Evolutionary conservation across 306 rosid species (phyloP), one percentile per base, ranked within the genome.

Genomic region (Oxytropis ochrocephala): DNA sequence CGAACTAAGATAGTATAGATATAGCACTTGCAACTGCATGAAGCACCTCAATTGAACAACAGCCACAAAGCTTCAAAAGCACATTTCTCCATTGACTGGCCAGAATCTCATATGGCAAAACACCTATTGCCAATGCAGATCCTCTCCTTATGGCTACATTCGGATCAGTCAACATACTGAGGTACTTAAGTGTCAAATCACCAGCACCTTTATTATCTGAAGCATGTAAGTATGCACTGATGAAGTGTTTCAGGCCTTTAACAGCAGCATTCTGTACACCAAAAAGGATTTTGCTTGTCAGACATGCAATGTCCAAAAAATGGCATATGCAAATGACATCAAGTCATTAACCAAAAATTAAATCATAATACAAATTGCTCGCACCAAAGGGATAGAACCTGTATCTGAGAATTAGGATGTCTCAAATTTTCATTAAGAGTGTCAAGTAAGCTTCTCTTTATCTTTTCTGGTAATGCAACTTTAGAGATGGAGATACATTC

Each of bases 341-440:
- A 60, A 24, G 30, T 48, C 48, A 30, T 14, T 56, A 60, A 24
- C 69, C 24, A 50, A 57, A 55, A 65, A 30, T 21, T 12, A 46
- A 70, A 65, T 14, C 24, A 43, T 36, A 27, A 64, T 41, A 44
- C 30, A 69, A 65, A 64, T 64, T 57, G 66, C 51, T 55, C 56
- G 36, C 4, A 56, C 41, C 64, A 29, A 48, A 69, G 50, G 80
- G 39, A 24, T 72, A 64, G 72, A 67, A 94, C 99, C 97, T 94
- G 99, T 76, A 94, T 91, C 75, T 87, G 97, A 77, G 96, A 84
- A 80, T 94, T 91, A 70, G 99, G 99, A 83, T 94, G 99, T 75
- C 90, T 91, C 83, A 94, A 80, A 79, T 94, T 94, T 77, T 94
- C 99, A 67, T 85, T 94, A 24, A 88, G 80, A 36, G 92, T 83